phyloP scores from a whole-genome alignment of 106 monocot genomes.

The Allium cepa region DNA sequence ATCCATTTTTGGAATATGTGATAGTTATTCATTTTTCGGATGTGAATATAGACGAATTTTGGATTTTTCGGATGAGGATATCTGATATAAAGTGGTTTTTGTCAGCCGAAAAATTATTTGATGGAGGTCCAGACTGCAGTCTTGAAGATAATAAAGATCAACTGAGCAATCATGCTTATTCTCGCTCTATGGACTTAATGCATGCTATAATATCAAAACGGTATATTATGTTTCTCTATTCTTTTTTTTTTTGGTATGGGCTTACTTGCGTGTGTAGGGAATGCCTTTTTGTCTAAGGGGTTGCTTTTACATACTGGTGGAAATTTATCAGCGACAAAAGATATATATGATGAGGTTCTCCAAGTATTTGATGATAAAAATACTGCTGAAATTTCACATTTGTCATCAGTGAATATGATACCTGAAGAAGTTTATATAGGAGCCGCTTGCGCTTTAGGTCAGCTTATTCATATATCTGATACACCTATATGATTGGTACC shows the following conservation, averaged over 20 bases:
- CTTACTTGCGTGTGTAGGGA: constrained; percentile 21
- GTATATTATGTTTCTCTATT: too few species aligned
- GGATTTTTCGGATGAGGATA: too few species aligned
- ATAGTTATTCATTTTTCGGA: too few species aligned
- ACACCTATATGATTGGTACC: constrained; percentile 13
- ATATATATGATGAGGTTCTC: constrained; percentile 53
- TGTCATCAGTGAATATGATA: constrained; percentile 66
- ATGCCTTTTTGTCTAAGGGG: constrained; percentile 48
- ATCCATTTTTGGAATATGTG: too few species aligned
- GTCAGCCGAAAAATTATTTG: too few species aligned
- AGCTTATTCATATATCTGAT: constrained; percentile 25
- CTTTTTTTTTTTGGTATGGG: too few species aligned
- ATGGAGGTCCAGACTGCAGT: too few species aligned
- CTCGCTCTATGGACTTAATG: too few species aligned
- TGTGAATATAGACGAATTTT: too few species aligned
- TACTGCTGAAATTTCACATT: constrained; percentile 22
- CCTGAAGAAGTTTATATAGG: constrained; percentile 65
- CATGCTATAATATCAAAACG: too few species aligned
- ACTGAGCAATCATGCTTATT: constrained; percentile 6
- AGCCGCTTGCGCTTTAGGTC: constrained; percentile 70
- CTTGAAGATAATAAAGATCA: constrained; percentile 25
- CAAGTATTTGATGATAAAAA: constrained; percentile 22
- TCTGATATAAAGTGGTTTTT: too few species aligned
- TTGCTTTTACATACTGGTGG: constrained; percentile 73
- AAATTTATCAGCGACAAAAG: constrained; percentile 51